phyloP scores from a whole-genome alignment of 306 rosid species.

The Glycine latifolia region DNA sequence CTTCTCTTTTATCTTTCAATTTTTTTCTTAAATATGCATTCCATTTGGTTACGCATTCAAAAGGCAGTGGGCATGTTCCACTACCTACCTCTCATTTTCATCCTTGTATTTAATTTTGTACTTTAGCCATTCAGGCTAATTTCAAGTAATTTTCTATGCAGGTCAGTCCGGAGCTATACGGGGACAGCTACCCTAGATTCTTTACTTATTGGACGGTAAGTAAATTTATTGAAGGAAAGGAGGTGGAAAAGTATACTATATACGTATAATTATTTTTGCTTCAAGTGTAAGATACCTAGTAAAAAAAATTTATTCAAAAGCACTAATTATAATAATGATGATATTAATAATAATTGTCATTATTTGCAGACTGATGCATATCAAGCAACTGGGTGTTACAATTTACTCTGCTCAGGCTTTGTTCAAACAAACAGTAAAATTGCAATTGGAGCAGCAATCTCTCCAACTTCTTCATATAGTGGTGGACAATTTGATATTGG shows the following conservation, averaged over 20 bases:
- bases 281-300: slow-evolving; percentile 25
- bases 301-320: background rate
- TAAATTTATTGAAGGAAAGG: slow-evolving; percentile 39
- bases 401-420: slow-evolving; percentile 80
- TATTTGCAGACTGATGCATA: slow-evolving; percentile 77
- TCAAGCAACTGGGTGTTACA: slow-evolving; percentile 84
- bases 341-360: background rate
- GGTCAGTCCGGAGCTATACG: slow-evolving; percentile 82
- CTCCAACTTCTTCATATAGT: slow-evolving; percentile 69
- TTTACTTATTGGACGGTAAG: slow-evolving; percentile 92
- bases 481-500: slow-evolving; percentile 83
- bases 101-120: slow-evolving; percentile 32
- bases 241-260: slow-evolving; percentile 11
- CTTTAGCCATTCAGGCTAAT: slow-evolving; percentile 46
- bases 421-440: slow-evolving; percentile 75
- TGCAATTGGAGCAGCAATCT: slow-evolving; percentile 82
- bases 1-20: background rate
- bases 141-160: slow-evolving; percentile 58
- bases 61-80: slow-evolving; percentile 49
- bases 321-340: background rate
- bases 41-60: slow-evolving; percentile 44
- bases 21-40: slow-evolving; percentile 33
- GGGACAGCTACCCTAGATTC: slow-evolving; percentile 79
- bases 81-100: slow-evolving; percentile 56
- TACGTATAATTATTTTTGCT: background rate